Conservation (phyloP, 2,329 filamentous ascomycete species). For the Catunica adiposa region DNA sequence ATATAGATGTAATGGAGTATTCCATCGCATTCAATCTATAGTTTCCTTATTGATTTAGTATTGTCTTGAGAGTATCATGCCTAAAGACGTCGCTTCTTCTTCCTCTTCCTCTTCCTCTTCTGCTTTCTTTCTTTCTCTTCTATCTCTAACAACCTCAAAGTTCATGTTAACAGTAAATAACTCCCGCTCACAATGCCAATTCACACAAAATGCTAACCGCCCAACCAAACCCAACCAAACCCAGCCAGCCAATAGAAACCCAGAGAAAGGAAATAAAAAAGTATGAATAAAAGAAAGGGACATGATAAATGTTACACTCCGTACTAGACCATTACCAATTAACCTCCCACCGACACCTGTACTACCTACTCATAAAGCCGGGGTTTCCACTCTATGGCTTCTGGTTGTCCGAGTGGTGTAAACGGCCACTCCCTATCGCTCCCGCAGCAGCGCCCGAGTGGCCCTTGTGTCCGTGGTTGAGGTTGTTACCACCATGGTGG, state of each 20-base stretch:
- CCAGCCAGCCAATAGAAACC: neutral
- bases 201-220: too few species aligned
- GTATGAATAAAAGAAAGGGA: neutral
- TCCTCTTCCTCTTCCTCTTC: too few species aligned
- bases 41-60: too few species aligned
- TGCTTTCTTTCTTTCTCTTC: too few species aligned
- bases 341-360: neutral
- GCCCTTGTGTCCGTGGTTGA: neutral
- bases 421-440: slow-evolving; percentile 7
- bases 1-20: too few species aligned
- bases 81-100: too few species aligned
- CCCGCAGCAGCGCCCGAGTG: neutral
- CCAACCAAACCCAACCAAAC: too few species aligned
- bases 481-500: slow-evolving; percentile 20
- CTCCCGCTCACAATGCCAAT: too few species aligned
- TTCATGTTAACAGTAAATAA: too few species aligned
- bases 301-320: neutral
- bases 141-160: too few species aligned
- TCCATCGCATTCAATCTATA: too few species aligned
- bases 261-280: neutral
- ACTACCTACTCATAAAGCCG: neutral
- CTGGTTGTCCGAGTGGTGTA: slow-evolving; percentile 3
- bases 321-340: neutral
- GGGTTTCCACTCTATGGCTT: neutral
- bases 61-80: too few species aligned